Evolutionary conservation across 2,329 filamentous ascomycete species (phyloP).

Genomic region (Domatiomyces globalis): DNA sequence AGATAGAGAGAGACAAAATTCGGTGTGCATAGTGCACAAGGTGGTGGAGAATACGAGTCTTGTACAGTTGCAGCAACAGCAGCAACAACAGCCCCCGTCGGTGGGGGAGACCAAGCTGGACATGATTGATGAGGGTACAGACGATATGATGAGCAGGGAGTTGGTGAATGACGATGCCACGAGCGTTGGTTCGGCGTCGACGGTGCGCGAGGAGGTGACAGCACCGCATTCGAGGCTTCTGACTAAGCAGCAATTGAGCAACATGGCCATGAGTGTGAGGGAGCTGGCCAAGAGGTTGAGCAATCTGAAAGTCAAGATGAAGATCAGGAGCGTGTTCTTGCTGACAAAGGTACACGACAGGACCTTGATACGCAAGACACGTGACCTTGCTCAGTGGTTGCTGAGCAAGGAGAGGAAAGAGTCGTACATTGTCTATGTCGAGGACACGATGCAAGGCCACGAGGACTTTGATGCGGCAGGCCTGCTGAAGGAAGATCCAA

Average conservation of each 20-base stretch:
- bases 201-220: constrained; percentile 23
- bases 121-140: neutral
- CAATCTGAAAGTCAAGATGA: constrained; percentile 67
- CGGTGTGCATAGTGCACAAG: constrained; percentile 49
- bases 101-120: constrained; percentile 8
- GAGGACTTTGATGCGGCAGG: constrained; percentile 59
- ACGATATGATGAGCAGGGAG: constrained; percentile 17
- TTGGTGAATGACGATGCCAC: constrained; percentile 19
- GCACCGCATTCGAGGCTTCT: constrained; percentile 56
- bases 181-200: constrained; percentile 9
- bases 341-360: constrained; percentile 86
- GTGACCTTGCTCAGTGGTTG: constrained; percentile 68
- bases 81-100: constrained; percentile 15
- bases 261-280: constrained; percentile 93
- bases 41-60: constrained; percentile 34
- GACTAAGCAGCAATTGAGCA: constrained; percentile 85
- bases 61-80: constrained; percentile 11
- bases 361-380: constrained; percentile 60
- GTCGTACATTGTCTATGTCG: constrained; percentile 65
- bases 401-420: constrained; percentile 54
- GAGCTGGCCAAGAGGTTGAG: constrained; percentile 77
- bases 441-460: constrained; percentile 58
- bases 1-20: constrained; percentile 25
- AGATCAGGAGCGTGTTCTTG: constrained; percentile 70
- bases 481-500: constrained; percentile 48